Base-by-base conservation (phyloP, 1,284 basidiomycete species). In the Ganoderma multipileum region DNA sequence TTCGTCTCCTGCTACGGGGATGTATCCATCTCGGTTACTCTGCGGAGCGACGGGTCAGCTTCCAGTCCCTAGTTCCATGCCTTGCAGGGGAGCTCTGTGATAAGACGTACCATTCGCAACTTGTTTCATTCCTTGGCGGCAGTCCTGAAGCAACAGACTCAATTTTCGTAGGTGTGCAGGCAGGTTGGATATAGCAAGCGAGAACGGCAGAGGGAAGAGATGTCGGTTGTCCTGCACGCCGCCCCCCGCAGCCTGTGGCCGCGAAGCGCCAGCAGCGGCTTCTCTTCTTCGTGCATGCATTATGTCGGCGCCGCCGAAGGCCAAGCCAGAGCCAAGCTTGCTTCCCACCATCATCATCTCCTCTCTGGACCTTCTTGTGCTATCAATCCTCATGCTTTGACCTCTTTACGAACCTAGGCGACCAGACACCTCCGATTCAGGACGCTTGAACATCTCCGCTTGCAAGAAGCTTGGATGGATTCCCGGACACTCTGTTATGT, bases 21-120 rank as follows among this genome's bases (percentile, higher is more conserved):
- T 57, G 44, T 72, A 72, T 63, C 69, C 71, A 38, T 59, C 44
- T 20, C 63, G 59, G 28, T 47, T 60, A 18, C 50, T 64, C 69
- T 72, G 30, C 6, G 20, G 61, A 9, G 28, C 18, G 20, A 18
- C 9, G 6, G 54, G 23, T 52, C 23, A 14, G 47, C 11, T n/a
- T 12, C 23, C 20, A 14, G 47, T 26, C 2, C 9, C 14, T 26
- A 1, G 9, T 26, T 3, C 11, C 47, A 52, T 52, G 47, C 23
- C 9, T 12, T 52, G 23, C 47, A 18, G 2, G 6, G 14, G 39
- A 5, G 5, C 7, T 12, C 30, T 52, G 23, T 2, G 33, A 3
- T 20, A 36, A 41, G 9, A 42, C 57, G 18, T n/a, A 68, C 67
- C 59, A 64, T 64, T 36, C 61, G 61, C 16, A 8, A 26, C 44